Evolutionary conservation across 2,329 filamentous ascomycete species (phyloP).

Genomic region (Hymenoscyphus scutula): DNA sequence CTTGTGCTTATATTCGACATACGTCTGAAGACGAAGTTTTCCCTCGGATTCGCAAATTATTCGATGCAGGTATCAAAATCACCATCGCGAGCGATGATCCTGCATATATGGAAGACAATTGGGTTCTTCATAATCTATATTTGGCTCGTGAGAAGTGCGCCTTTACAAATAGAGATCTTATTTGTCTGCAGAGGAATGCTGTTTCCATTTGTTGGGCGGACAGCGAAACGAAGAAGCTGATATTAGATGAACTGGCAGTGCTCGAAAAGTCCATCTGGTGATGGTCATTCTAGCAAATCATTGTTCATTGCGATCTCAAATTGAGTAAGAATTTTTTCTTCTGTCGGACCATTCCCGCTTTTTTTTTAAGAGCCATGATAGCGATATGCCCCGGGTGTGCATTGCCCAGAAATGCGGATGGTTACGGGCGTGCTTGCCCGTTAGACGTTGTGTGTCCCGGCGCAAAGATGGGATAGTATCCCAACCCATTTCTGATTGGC

Average conservation of each 20-base stretch:
- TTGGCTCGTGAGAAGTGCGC: slow-evolving; percentile 43
- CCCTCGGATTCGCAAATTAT: slow-evolving; percentile 41
- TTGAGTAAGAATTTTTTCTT: neutral
- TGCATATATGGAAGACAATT: slow-evolving; percentile 48
- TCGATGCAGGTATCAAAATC: slow-evolving; percentile 43
- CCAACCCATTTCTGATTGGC: neutral
- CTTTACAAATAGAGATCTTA: slow-evolving; percentile 44
- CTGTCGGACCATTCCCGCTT: neutral
- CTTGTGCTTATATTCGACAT: slow-evolving; percentile 63
- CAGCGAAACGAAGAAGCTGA: slow-evolving; percentile 37
- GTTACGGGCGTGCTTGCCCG: neutral
- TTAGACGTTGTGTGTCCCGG: neutral
- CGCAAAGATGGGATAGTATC: neutral
- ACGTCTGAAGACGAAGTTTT: slow-evolving; percentile 42
- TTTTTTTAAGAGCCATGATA: neutral
- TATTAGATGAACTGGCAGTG: slow-evolving; percentile 15
- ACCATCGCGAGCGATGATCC: slow-evolving; percentile 47
- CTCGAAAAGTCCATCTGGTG: slow-evolving; percentile 6
- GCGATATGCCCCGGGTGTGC: neutral
- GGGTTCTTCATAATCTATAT: slow-evolving; percentile 48
- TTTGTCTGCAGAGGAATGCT: slow-evolving; percentile 41
- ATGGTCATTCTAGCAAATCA: neutral
- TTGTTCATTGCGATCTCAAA: neutral
- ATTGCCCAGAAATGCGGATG: neutral
- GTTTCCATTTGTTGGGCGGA: slow-evolving; percentile 49